Conservation (phyloP, 208 protist genomes). For the Crithidia mellificae region DNA sequence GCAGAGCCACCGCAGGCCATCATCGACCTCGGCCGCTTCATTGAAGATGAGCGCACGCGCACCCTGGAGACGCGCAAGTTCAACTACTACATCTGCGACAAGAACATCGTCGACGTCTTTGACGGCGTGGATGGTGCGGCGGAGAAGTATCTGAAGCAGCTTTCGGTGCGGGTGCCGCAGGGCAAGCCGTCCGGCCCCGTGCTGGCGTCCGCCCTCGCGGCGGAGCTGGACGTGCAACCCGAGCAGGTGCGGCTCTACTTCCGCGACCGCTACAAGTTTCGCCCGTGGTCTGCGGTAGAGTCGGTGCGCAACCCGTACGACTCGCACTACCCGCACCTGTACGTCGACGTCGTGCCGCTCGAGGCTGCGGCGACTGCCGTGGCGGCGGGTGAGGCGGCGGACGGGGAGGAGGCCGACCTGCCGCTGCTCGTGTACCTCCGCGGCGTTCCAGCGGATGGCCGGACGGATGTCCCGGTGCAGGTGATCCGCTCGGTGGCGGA, state of each 20-base stretch:
- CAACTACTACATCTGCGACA: slow-evolving; percentile 42
- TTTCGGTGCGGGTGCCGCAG: slow-evolving; percentile 28
- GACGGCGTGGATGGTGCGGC: slow-evolving; percentile 40
- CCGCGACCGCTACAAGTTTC: slow-evolving; percentile 13
- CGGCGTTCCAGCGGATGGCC: not conserved
- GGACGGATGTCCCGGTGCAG: slow-evolving; percentile 10
- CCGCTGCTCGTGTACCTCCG: slow-evolving; percentile 23
- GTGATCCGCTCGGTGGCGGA: slow-evolving; percentile 22
- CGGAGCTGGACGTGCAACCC: slow-evolving; percentile 30
- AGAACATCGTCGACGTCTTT: slow-evolving; percentile 41
- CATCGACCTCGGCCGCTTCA: slow-evolving; percentile 34
- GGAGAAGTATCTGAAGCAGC: slow-evolving; percentile 16
- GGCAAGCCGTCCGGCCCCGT: slow-evolving; percentile 22
- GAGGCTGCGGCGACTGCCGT: not conserved
- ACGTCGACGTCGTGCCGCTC: slow-evolving; percentile 18
- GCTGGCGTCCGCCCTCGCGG: slow-evolving; percentile 32
- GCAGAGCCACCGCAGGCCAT: slow-evolving; percentile 34
- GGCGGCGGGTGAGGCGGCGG: not conserved
- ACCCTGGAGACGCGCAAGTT: slow-evolving; percentile 23
- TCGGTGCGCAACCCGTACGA: slow-evolving; percentile 24
- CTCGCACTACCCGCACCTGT: slow-evolving; percentile 17
- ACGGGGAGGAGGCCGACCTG: not conserved
- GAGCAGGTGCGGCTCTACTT: slow-evolving; percentile 42
- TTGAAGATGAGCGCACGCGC: slow-evolving; percentile 37
- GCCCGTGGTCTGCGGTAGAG: slow-evolving; percentile 13